These are phyloP conservation scores for Chytriomyces sp. DNA, from an alignment of 192 early-diverging fungal genomes.

Conservation along the genomic window DNA sequence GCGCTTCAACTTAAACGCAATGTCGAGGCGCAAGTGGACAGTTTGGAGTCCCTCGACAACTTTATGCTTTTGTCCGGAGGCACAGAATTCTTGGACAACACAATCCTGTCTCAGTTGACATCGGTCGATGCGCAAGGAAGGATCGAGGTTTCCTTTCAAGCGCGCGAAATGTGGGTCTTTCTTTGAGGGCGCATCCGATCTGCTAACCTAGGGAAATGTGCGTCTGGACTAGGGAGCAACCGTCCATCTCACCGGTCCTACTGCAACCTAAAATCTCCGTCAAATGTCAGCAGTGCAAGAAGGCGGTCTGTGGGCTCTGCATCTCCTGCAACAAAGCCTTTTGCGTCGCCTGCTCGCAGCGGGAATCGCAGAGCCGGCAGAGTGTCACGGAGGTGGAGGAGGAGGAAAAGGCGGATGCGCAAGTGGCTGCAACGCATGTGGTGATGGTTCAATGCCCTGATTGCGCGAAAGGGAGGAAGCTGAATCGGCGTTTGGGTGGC, in stretches of 20 bases:
- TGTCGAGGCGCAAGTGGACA: background rate
- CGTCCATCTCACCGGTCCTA: background rate
- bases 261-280: background rate
- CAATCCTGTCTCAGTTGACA: background rate
- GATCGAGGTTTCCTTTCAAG: background rate
- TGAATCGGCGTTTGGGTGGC: background rate
- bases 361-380: background rate
- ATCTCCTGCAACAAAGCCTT: slow-evolving; percentile 7
- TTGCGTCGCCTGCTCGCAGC: background rate
- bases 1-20: background rate
- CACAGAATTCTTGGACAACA: background rate
- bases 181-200: no score
- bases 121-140: background rate
- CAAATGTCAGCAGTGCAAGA: background rate
- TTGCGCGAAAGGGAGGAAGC: background rate
- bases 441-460: background rate
- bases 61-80: background rate
- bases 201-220: no score
- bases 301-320: background rate
- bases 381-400: background rate
- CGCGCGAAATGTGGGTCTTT: background rate
- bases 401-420: background rate
- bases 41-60: background rate
- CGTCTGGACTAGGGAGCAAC: no score
- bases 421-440: background rate